Evolutionary conservation across 2,329 filamentous ascomycete species (phyloP).

Genomic region (Helotiales sp.): DNA sequence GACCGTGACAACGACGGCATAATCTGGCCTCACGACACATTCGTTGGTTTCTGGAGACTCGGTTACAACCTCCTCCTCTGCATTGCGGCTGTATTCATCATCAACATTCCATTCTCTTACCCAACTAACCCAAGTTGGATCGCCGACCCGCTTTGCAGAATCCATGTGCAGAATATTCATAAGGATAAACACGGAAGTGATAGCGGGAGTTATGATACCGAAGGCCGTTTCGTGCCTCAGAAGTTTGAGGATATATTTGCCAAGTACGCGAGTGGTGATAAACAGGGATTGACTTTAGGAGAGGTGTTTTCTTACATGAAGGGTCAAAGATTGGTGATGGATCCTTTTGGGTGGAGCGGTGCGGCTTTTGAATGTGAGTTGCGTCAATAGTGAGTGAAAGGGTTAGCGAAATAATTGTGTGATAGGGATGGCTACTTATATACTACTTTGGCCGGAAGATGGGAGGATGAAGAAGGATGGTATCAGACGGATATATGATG

Average conservation of each 20-base stretch:
- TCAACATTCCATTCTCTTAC: conserved; percentile 51
- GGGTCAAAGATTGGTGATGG: conserved; percentile 43
- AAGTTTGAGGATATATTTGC: conserved; percentile 51
- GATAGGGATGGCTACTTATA: conserved; percentile 48
- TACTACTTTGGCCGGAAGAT: conserved; percentile 56
- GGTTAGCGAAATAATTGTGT: neutral
- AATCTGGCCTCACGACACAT: conserved; percentile 55
- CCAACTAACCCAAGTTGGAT: conserved; percentile 42
- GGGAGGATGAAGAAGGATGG: conserved; percentile 59
- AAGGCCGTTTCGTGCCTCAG: conserved; percentile 50
- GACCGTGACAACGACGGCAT: conserved; percentile 51
- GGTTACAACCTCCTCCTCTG: conserved; percentile 47
- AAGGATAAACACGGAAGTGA: conserved; percentile 47
- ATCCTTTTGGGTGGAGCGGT: conserved; percentile 42
- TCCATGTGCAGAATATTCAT: conserved; percentile 36
- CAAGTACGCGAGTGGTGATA: conserved; percentile 43
- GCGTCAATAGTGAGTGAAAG: neutral
- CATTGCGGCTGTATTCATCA: conserved; percentile 47
- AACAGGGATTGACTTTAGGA: conserved; percentile 39
- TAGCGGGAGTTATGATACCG: conserved; percentile 46
- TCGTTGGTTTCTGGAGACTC: conserved; percentile 44
- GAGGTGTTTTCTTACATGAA: conserved; percentile 41
- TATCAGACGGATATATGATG: conserved; percentile 51
- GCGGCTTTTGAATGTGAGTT: conserved; percentile 37
- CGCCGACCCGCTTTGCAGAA: conserved; percentile 43